Evolutionary conservation across 2,329 filamentous ascomycete species (phyloP).

Genomic region (Aspergillus arachidicola): DNA sequence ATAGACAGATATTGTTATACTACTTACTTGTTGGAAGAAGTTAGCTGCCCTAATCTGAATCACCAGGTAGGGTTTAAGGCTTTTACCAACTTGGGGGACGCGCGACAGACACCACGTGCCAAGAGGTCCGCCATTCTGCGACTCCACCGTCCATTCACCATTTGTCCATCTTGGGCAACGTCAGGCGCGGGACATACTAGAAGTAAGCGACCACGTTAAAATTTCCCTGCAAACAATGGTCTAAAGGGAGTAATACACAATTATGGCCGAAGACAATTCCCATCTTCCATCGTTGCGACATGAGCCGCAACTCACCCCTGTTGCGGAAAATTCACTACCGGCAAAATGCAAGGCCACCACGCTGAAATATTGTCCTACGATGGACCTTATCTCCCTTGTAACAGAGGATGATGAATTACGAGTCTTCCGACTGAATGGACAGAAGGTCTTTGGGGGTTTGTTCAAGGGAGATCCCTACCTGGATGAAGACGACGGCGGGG

Average conservation of each 20-base stretch:
- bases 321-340: constrained; percentile 44
- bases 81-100: not conserved
- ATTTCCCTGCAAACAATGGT: constrained; percentile 26
- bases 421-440: constrained; percentile 77
- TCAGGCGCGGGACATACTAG: not conserved
- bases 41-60: not conserved
- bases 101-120: constrained; percentile 18
- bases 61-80: not conserved
- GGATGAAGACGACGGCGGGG: constrained; percentile 46
- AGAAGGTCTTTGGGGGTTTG: constrained; percentile 62
- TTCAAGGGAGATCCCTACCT: constrained; percentile 43
- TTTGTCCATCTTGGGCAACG: constrained; percentile 2
- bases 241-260: constrained; percentile 14
- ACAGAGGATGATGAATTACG: constrained; percentile 69
- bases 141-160: constrained; percentile 1
- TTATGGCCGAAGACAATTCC: constrained; percentile 27
- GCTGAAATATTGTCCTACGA: constrained; percentile 77
- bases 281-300: constrained; percentile 8
- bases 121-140: constrained; percentile 16
- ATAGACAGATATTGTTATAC: too few species aligned
- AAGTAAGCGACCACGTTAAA: not conserved
- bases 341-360: constrained; percentile 50
- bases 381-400: constrained; percentile 78
- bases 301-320: constrained; percentile 40
- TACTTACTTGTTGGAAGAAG: too few species aligned